Conservation (phyloP, 768 basidiomycete species). For the Daedalea quercina region DNA sequence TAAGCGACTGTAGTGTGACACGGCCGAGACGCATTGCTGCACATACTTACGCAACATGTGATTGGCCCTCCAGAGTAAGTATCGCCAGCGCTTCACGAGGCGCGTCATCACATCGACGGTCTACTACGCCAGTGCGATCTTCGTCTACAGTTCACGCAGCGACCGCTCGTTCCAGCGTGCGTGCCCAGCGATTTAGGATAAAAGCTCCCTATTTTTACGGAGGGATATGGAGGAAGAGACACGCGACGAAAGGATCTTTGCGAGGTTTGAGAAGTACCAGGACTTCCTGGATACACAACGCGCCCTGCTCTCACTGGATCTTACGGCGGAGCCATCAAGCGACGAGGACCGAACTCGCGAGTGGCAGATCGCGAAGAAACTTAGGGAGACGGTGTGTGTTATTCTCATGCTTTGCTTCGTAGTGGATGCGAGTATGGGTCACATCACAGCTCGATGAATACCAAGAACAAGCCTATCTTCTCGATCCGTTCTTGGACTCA, state of each 20-base stretch:
- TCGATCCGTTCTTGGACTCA: slow-evolving; percentile 82
- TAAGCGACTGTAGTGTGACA: too few species aligned
- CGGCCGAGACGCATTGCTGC: too few species aligned
- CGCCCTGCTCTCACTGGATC: slow-evolving; percentile 40
- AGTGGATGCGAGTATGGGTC: neutral
- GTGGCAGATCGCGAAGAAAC: slow-evolving; percentile 31
- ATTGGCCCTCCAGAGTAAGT: too few species aligned
- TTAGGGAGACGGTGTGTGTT: slow-evolving; percentile 43
- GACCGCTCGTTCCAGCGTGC: too few species aligned
- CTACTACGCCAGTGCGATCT: too few species aligned
- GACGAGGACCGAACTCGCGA: slow-evolving; percentile 31
- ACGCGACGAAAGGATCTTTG: slow-evolving; percentile 40
- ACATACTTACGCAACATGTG: too few species aligned
- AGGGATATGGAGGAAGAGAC: slow-evolving; percentile 38
- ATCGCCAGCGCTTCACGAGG: too few species aligned
- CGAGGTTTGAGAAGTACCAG: slow-evolving; percentile 53
- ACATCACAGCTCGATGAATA: slow-evolving; percentile 63
- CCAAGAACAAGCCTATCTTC: slow-evolving; percentile 87
- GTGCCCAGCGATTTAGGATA: too few species aligned
- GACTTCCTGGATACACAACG: slow-evolving; percentile 53
- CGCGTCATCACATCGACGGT: too few species aligned
- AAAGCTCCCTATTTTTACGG: too few species aligned
- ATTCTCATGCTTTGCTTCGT: neutral
- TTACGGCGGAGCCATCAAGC: slow-evolving; percentile 33
- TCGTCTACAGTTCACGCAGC: too few species aligned